Conservation (phyloP, 2,329 filamentous ascomycete genomes). For the Thelonectria discophora region DNA sequence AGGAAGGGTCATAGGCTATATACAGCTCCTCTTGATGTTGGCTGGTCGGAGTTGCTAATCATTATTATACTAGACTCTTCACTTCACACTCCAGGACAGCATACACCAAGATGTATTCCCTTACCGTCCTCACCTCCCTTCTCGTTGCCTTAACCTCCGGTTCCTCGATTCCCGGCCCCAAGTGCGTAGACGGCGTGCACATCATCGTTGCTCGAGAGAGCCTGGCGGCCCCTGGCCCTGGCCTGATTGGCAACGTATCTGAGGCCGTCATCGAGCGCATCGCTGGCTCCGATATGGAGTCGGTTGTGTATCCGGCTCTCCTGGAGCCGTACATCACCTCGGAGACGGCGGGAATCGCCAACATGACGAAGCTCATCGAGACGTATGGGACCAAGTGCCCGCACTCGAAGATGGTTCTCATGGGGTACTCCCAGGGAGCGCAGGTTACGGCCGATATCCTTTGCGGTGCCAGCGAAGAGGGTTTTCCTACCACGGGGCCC, state of each 20-base stretch:
- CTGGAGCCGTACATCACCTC: slow-evolving; percentile 31
- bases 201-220: slow-evolving; percentile 36
- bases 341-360: slow-evolving; percentile 30
- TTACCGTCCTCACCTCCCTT: slow-evolving; percentile 2
- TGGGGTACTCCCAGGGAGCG: slow-evolving; percentile 40
- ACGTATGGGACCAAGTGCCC: slow-evolving; percentile 29
- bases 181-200: slow-evolving; percentile 30
- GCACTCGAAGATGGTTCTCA: slow-evolving; percentile 32
- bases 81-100: too few relatives aligned
- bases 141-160: slow-evolving; percentile 6
- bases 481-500: slow-evolving; percentile 32
- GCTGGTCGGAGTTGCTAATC: too few relatives aligned
- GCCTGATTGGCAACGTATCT: slow-evolving; percentile 36
- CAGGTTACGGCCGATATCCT: slow-evolving; percentile 36
- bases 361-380: slow-evolving; percentile 18
- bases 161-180: background rate
- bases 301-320: slow-evolving; percentile 32
- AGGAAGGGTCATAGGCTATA: too few relatives aligned
- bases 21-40: too few relatives aligned
- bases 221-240: slow-evolving; percentile 30
- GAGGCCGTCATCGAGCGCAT: slow-evolving; percentile 23
- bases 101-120: too few relatives aligned
- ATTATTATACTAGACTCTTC: too few relatives aligned
- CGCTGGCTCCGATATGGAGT: slow-evolving; percentile 15
- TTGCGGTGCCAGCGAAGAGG: slow-evolving; percentile 34